Percentiles rank a stretch among this genome's conserved stretches.
phyloP scores from a whole-genome alignment of 2,329 filamentous ascomycete genomes.

The Colletotrichum sp. region DNA sequence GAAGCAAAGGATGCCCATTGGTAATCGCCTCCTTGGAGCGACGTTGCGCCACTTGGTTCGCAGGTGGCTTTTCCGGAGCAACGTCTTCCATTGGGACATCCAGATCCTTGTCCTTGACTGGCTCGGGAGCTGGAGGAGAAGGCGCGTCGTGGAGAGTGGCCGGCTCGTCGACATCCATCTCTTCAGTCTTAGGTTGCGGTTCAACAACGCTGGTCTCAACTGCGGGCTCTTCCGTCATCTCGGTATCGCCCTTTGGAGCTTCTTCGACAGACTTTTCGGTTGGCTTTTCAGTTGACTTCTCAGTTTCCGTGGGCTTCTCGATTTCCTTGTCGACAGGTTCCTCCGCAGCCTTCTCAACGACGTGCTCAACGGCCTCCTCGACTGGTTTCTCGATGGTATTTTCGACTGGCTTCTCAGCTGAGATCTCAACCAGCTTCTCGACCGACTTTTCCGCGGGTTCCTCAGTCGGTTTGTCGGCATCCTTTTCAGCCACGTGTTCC shows the following conservation, averaged over 20 bases:
- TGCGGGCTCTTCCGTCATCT: conserved; percentile 10
- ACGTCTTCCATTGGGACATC: conserved; percentile 25
- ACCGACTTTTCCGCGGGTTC: background rate
- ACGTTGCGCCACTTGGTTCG: background rate
- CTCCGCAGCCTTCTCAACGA: background rate
- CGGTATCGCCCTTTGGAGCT: conserved; percentile 3
- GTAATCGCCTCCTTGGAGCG: background rate
- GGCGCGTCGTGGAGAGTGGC: background rate
- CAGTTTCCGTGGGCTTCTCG: background rate
- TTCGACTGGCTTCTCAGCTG: background rate
- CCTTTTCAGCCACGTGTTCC: background rate
- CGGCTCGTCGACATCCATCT: conserved; percentile 43
- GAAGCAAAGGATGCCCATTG: background rate
- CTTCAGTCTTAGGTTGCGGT: conserved; percentile 41
- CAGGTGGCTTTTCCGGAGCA: conserved; percentile 28
- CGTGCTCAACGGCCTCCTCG: background rate
- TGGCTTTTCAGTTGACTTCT: background rate
- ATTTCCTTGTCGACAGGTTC: background rate
- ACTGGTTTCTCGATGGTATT: background rate
- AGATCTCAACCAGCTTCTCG: background rate
- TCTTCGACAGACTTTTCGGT: background rate
- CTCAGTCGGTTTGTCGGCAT: background rate
- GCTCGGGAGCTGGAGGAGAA: background rate
- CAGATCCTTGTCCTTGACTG: background rate
- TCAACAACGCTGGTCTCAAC: background rate